Conservation (phyloP, 192 early-diverging fungal genomes). For the Backusella australiensis region DNA sequence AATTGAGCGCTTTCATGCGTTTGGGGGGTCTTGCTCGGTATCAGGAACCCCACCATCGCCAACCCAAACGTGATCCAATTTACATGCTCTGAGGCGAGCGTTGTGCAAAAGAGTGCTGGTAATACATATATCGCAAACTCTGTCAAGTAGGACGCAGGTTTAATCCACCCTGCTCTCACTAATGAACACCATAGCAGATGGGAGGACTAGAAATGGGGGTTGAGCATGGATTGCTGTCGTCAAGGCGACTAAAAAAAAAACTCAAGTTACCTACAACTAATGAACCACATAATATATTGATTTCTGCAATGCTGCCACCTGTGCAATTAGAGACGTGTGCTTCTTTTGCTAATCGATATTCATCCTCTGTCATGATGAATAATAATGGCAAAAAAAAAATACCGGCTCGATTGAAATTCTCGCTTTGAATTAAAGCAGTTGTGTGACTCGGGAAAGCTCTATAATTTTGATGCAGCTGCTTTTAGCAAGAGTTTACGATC, state of each 20-base stretch:
- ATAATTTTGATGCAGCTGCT: too few relatives aligned
- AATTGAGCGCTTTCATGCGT: constrained; percentile 3
- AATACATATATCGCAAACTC: constrained; percentile 22
- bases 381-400: neutral
- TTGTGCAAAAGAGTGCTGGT: constrained; percentile 16
- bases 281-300: constrained; percentile 40
- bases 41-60: constrained; percentile 1
- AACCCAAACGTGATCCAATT: constrained; percentile 2
- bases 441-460: too few relatives aligned
- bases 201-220: neutral
- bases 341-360: constrained; percentile 55
- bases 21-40: neutral
- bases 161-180: neutral
- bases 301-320: constrained; percentile 51
- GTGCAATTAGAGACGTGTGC: constrained; percentile 52
- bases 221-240: neutral
- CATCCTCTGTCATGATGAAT: constrained; percentile 8
- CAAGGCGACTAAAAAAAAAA: too few relatives aligned
- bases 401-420: too few relatives aligned
- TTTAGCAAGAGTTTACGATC: too few relatives aligned
- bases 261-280: constrained; percentile 38
- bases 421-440: too few relatives aligned
- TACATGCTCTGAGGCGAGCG: constrained; percentile 21
- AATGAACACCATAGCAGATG: constrained; percentile 18
- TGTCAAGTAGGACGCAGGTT: neutral